Conservation (phyloP, 306 rosid genomes). For the Quercus parvula region DNA sequence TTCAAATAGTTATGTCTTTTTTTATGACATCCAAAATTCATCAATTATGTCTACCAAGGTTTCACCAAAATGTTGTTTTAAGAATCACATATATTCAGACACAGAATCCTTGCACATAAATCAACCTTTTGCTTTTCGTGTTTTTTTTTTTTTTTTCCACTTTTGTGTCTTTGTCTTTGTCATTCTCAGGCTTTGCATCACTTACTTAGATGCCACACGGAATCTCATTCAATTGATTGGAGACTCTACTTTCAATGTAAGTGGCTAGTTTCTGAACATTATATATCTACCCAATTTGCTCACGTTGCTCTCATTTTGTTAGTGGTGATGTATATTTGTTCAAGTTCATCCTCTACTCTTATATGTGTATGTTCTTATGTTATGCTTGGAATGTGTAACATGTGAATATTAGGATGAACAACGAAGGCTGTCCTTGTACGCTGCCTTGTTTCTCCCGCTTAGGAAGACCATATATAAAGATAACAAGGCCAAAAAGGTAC, state of each 20-base stretch:
- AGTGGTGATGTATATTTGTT: not conserved
- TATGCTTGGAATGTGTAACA: slow-evolving; percentile 3
- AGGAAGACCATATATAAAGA: slow-evolving; percentile 58
- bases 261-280: slow-evolving; percentile 25
- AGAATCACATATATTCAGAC: not conserved
- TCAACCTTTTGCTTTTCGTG: not conserved
- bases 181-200: slow-evolving; percentile 51
- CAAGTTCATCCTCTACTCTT: slow-evolving; percentile 7
- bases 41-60: not conserved
- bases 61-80: not conserved
- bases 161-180: not conserved
- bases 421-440: slow-evolving; percentile 65
- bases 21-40: not conserved
- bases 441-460: slow-evolving; percentile 76
- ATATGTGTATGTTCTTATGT: slow-evolving; percentile 11
- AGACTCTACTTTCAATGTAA: slow-evolving; percentile 58
- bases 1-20: not conserved
- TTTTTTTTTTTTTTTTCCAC: not conserved
- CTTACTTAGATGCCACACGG: slow-evolving; percentile 57
- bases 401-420: slow-evolving; percentile 67
- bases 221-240: slow-evolving; percentile 62
- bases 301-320: slow-evolving; percentile 5
- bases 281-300: not conserved
- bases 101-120: not conserved
- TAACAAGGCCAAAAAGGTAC: slow-evolving; percentile 69